Evolutionary conservation across 2,329 filamentous ascomycete genomes (phyloP), one percentile per base, ranked within the genome.

Genomic region (Acrocalymma vagum): DNA sequence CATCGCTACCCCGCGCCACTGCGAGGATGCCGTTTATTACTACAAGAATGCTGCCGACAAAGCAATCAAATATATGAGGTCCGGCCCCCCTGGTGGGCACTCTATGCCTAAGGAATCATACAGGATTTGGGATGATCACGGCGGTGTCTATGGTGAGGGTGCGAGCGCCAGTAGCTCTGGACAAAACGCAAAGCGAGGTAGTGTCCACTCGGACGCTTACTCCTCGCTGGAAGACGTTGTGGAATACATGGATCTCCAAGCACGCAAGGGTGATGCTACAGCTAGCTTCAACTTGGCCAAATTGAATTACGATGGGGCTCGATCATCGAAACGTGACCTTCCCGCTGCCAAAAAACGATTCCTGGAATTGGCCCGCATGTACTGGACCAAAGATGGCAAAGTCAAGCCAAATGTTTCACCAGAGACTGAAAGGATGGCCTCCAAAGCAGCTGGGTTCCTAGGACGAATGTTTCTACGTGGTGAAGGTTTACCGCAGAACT

Each of bases 1-100:
- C 3, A 90, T 99, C 47, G 90, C 90, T 5, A 88, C 90, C 3
- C 82, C 90, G 0, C 87, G 90, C 59, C 90, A 88, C 62, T 99
- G 94, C 67, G 90, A 96, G 42, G 80, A 83, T 50, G 89, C 93
- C 1, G 85, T 87, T 32, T 84, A 86, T 61, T 95, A 93, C 74
- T 99, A 99, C 77, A 95, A 94, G 71, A 82, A 82, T 36, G 94
- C 95, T 2, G 94, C 95, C 3, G 90, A 96, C 70, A 96, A 96
- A 73, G 91, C 91, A 7, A 89, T 99, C 44, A 76, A 78, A 7
- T 96, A 90, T 81, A 90, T 90, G 67, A 84, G 90, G 29, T 90
- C 90, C 4, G 95, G 94, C 0, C 93, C 94, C 1, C 93, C 94
- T 0, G 93, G 93, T 9, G 94, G 94, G 4, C 85, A 87, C 71